Base-by-base conservation (phyloP, 1,284 basidiomycete genomes). In the Apiotrichum sp. region DNA sequence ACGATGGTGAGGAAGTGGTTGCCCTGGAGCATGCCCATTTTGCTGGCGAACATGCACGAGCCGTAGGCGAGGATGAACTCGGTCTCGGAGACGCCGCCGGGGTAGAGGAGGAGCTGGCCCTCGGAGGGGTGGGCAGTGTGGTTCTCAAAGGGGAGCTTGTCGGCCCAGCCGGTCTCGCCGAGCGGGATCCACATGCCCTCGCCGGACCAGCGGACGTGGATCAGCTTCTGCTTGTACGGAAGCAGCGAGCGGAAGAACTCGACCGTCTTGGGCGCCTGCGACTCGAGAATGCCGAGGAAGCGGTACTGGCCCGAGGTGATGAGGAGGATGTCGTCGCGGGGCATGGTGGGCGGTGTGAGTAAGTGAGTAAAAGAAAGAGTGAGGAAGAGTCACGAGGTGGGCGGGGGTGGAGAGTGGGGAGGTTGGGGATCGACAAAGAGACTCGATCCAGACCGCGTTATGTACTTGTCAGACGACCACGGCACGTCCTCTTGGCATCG, bases 201-300 rank as follows among this genome's bases (percentile, higher is more conserved):
- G 31, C 61, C 61, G 16, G 49, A 53, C 61, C 61, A 62, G 9
- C 61, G 57, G 34, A 62, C 61, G 50, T 62, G 61, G 55, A 62
- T 62, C 14, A 59, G 52, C 31, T 47, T 36, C 44, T 57, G 55
- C 5, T 9, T 47, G 51, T 59, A 59, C 16, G 61, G 61, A 11
- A 62, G 53, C 4, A 62, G 52, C 4, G 50, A 44, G 50, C 43
- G 55, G 47, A 62, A 62, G 34, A 57, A 50, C 13, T 44, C 48
- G 42, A 47, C 47, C 2, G 61, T 62, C 43, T 48, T 36, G 3
- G 61, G 61, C 13, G 61, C 61, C 46, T 39, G 39, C 3, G 42
- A 39, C 44, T 62, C 54, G 14, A 62, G 51, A 6, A 35, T 14
- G 31, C 52, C 57, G 42, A 62, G 52, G 47, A 62, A 57, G 40